Evolutionary conservation across 495 filamentous ascomycete genomes (phyloP), one percentile per base, ranked within the genome.

Genomic region (Penicillium atrosanguineum): DNA sequence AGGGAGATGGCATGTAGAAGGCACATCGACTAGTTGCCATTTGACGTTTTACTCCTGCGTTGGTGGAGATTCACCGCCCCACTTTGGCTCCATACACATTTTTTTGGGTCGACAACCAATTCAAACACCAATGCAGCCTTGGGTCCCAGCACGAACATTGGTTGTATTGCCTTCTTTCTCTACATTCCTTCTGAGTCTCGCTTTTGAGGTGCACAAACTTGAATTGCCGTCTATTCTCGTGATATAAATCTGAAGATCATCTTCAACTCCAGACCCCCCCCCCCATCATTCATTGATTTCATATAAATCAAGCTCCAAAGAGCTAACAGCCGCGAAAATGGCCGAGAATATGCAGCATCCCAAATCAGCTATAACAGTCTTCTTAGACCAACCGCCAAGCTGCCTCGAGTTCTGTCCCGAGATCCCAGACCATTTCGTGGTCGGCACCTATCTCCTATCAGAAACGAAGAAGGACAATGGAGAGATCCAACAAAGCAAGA

Each of bases 361-460:
- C 12, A 38, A 63, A 21, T 76, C 73, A 7, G 48, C 44, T 26
- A 70, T 61, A 5, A 76, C 74, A 3, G 57, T 73, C 42, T 72
- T 69, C 52, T 59, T 81, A 15, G 74, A 83, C 48, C 69, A 79
- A 25, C 91, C 89, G 11, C 92, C 92, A 2, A 90, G 89, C 64
- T 96, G 91, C 66, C 74, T 96, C 14, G 87, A 91, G 55, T 93
- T 95, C 66, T 87, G 83, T 48, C 87, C 87, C 0, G 62, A 68
- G 6, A 60, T 82, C 36, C 81, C 83, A 7, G 73, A 86, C 8
- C 83, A 84, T 58, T 85, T 96, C 58, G 69, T 96, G 1, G 79
- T 96, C 37, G 94, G 94, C 19, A 96, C 94, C 1, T 98, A 98
- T 68, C 73, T 85, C 43, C 76, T 97, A 23, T 78, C 89, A 48